Evolutionary conservation across 208 protist genomes (phyloP).

Genomic region (Trypanosoma brucei): DNA sequence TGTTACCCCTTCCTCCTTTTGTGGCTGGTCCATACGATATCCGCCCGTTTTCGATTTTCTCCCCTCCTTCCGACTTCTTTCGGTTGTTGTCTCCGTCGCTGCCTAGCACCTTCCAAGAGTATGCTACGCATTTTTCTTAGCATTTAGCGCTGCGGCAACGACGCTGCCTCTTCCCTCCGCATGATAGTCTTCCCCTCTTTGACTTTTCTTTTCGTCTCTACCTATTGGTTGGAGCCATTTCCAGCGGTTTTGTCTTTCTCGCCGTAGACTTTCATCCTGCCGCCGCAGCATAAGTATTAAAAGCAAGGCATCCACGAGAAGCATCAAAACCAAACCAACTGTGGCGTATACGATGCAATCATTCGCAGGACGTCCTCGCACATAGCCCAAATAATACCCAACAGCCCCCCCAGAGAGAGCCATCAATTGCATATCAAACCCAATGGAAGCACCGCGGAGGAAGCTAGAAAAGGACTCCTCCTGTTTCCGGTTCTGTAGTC

Average conservation of each 20-base stretch:
- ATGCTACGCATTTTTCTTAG: constrained; percentile 17
- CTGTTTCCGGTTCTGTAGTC: constrained; percentile 2
- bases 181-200: neutral
- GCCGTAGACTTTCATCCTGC: constrained; percentile 41
- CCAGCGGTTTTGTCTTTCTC: constrained; percentile 17
- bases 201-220: neutral
- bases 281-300: constrained; percentile 50
- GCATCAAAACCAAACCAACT: constrained; percentile 56
- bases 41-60: too few relatives aligned
- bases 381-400: constrained; percentile 66
- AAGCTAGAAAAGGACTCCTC: constrained; percentile 48
- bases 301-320: constrained; percentile 71
- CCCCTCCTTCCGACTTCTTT: too few relatives aligned
- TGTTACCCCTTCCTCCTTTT: too few relatives aligned
- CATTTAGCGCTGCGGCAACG: neutral
- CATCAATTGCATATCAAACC: constrained; percentile 77
- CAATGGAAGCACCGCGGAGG: constrained; percentile 53
- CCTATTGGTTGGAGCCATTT: neutral
- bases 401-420: constrained; percentile 51
- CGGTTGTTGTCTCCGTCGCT: too few relatives aligned
- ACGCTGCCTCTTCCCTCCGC: neutral
- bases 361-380: constrained; percentile 39
- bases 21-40: too few relatives aligned
- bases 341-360: constrained; percentile 53
- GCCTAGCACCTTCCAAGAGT: too few relatives aligned